Base-by-base conservation (phyloP, 1,284 basidiomycete species). In the Cystobasidium slooffiae region DNA sequence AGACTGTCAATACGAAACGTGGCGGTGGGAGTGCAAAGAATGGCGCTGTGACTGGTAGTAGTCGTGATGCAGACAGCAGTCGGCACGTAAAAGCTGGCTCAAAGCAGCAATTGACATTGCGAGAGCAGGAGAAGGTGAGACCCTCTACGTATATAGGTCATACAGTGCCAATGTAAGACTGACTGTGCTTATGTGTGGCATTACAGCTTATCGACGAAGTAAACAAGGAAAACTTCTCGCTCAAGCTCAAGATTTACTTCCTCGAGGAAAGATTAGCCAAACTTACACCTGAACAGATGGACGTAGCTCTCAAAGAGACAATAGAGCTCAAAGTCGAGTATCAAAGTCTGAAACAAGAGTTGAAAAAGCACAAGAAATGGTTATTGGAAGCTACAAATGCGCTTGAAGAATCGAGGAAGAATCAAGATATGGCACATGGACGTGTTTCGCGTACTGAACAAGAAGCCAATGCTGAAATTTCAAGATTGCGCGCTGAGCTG, bases 171-270 rank as follows among this genome's bases (percentile, higher is more conserved):
- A 10, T 12, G 39, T n/a, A 10, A 7, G 43, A 37, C 49, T 20
- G 20, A 18, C 9, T 7, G 9, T 37, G 12, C 31, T 51, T 20
- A 31, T 6, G 6, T 10, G 22, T 12, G 44, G 10, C 20, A 41
- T 24, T 24, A 47, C 79, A 96, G 93, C 91, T 94, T 81, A 92
- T 96, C 80, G 93, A 97, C 83, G 89, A 89, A 76, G 86, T 94
- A 78, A 95, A 95, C 85, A 95, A 94, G 82, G 93, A 97, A 82
- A 94, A 95, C 84, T 96, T 96, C 83, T 91, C 91, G 79, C 89
- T 97, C 81, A 95, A 97, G 82, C 87, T 96, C 68, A 92, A 93
- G 77, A 92, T 96, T 6, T 93, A 94, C 81, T 95, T 96, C 81
- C 87, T 95, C 63, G 92, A 96, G 81, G 93, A 96, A 80, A 90